These are phyloP conservation scores for Candida khao-thaluensis DNA, from an alignment of 805 yeast species.

Conservation along the genomic window DNA sequence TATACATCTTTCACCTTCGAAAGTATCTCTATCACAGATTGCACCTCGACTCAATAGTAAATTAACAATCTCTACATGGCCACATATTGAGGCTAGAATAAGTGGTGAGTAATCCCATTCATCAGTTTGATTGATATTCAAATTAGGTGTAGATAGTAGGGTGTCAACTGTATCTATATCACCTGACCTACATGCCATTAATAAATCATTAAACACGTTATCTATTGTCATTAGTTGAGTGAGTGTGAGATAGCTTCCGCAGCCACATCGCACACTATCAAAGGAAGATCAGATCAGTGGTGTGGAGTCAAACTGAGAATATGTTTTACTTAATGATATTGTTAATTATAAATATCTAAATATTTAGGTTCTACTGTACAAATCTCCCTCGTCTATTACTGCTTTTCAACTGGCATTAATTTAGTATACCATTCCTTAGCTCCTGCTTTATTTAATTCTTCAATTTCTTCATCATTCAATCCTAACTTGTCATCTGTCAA, in stretches of 20 bases:
- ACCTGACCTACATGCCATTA: conserved; percentile 64
- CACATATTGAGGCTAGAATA: conserved; percentile 71
- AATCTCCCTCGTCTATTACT: no score
- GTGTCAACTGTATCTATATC: conserved; percentile 64
- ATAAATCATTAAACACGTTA: conserved; percentile 11
- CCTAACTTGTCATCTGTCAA: conserved; percentile 3
- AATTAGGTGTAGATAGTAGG: conserved; percentile 43
- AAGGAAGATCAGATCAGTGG: no score
- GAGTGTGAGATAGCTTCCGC: no score
- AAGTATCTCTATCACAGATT: conserved; percentile 75
- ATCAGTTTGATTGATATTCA: conserved; percentile 53
- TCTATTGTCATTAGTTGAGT: conserved; percentile 2
- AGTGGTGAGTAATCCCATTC: conserved; percentile 76
- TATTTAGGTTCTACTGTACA: no score
- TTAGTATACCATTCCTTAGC: conserved; percentile 5
- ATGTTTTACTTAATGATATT: no score
- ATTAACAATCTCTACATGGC: conserved; percentile 64
- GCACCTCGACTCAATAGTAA: conserved; percentile 65
- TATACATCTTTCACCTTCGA: conserved; percentile 72
- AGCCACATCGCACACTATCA: no score
- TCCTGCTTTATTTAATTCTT: conserved; percentile 1
- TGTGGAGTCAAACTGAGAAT: no score
- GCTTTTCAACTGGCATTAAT: no score
- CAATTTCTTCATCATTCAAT: conserved; percentile 4
- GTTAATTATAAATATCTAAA: no score